These are phyloP conservation scores for Luffa acutangula DNA, from an alignment of 306 rosid genomes.

Conservation along the genomic window DNA sequence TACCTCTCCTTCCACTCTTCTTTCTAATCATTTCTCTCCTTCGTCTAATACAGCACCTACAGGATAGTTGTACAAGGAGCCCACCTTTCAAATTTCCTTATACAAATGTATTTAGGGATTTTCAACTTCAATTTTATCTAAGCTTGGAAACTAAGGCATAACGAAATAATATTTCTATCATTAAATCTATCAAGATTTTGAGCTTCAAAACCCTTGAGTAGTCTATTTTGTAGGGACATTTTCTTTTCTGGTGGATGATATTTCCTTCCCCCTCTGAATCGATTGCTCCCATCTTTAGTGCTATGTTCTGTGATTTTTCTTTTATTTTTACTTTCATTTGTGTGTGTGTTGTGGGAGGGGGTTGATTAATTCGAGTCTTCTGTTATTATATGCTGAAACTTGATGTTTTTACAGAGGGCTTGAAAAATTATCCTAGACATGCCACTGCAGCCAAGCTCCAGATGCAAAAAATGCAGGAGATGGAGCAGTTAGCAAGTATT, in stretches of 20 bases:
- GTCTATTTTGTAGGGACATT: neutral
- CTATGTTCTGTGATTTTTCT: neutral
- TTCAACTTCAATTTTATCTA: neutral
- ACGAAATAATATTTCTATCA: no score
- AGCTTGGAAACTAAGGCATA: neutral
- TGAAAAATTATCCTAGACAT: constrained; percentile 78
- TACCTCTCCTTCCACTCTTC: neutral
- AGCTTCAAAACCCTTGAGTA: neutral
- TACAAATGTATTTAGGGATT: neutral
- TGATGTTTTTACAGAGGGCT: constrained; percentile 51
- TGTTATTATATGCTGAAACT: neutral
- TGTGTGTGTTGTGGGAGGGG: neutral
- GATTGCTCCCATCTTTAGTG: neutral
- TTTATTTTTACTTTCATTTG: neutral
- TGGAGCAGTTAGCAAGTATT: constrained; percentile 77
- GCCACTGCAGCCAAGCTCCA: constrained; percentile 58
- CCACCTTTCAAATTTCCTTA: neutral
- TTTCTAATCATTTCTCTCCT: neutral
- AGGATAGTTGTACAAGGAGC: neutral
- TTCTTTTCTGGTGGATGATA: neutral
- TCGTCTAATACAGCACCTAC: neutral
- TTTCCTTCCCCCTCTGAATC: neutral
- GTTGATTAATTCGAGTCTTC: neutral
- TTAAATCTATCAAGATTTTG: neutral
- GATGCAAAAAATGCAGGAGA: constrained; percentile 90